phyloP scores from a whole-genome alignment of 495 filamentous ascomycete species.

The Penicillium waksmanii region DNA sequence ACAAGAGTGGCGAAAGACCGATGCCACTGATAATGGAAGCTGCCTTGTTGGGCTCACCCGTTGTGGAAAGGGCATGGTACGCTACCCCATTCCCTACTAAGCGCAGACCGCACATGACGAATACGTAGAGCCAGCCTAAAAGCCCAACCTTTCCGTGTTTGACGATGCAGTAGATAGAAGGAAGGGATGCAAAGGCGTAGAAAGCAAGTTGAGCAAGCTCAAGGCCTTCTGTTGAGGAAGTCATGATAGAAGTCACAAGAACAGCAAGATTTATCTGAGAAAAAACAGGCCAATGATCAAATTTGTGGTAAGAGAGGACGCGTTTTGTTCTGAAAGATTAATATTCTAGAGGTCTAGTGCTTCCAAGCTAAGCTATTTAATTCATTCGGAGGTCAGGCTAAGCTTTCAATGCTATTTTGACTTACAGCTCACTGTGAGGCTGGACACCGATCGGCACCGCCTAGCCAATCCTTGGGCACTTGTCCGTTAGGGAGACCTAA shows the following conservation, averaged over 20 bases:
- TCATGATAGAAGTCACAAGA: conserved; percentile 5
- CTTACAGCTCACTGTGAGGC: background rate
- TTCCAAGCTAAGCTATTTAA: background rate
- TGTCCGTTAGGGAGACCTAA: background rate
- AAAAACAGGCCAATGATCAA: too few relatives aligned
- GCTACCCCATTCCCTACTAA: conserved; percentile 40
- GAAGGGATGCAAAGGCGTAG: conserved; percentile 37
- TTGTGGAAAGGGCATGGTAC: conserved; percentile 24
- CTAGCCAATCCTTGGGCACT: background rate
- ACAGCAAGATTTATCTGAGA: background rate
- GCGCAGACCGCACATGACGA: conserved; percentile 41
- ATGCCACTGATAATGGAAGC: conserved; percentile 44
- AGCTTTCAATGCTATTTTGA: background rate
- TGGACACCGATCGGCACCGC: background rate
- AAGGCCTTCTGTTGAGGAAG: conserved; percentile 25
- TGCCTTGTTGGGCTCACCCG: conserved; percentile 16
- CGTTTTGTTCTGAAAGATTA: background rate
- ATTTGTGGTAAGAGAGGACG: too few relatives aligned
- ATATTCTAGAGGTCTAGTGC: background rate
- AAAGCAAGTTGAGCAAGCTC: conserved; percentile 38
- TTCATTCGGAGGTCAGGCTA: background rate
- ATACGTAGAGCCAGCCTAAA: conserved; percentile 44
- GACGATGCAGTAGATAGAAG: conserved; percentile 35
- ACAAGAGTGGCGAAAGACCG: conserved; percentile 46
- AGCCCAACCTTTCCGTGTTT: conserved; percentile 40